Evolutionary conservation across 2,329 filamentous ascomycete genomes (phyloP), one percentile per base, ranked within the genome.

Genomic region (Verticillium tricorpus): DNA sequence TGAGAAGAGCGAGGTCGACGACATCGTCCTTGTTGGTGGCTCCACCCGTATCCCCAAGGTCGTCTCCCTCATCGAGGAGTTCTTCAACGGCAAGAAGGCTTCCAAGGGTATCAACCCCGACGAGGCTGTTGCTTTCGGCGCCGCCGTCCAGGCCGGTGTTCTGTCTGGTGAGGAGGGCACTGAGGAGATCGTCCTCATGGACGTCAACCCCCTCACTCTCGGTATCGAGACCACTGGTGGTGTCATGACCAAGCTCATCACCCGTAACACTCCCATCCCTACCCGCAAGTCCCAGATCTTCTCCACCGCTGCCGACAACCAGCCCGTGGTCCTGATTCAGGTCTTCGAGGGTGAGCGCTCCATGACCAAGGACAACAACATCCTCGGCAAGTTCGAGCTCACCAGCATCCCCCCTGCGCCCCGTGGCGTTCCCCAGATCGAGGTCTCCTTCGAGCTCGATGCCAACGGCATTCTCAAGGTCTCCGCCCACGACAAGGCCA

Each of bases 81-180:
- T 86, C 87, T 98, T 98, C 77, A 83, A 76, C 71, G 90, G 93
- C 78, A 98, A 98, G 91, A 93, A 95, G 85, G 93, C 93, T 71
- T 93, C 90, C 86, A 98, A 98, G 92, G 92, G 93, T 81, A 97
- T 99, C 78, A 98, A 98, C 88, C 95, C 95, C 71, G 95, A 99
- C 75, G 95, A 98, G 85, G 95, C 95, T 82, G 95, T 98, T 70
- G 95, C 95, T 74, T 98, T 93, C 77, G 95, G 95, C 82, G 95
- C 95, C 67, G 94, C 95, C 70, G 93, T 98, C 70, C 95, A 99
- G 82, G 95, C 90, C 82, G 94, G 93, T 89, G 89, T 98, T 74
- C 85, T 99, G 66, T 90, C 93, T 70, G 93, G 93, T 69, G 92
- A 97, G 81, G 86, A 90, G 73, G 90, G 89, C 73, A 91, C 91